Percentiles rank a stretch among this genome's conserved stretches.
These are phyloP conservation scores for Quercus tomentella DNA, from an alignment of 331 rosid genomes.

Conservation along the genomic window DNA sequence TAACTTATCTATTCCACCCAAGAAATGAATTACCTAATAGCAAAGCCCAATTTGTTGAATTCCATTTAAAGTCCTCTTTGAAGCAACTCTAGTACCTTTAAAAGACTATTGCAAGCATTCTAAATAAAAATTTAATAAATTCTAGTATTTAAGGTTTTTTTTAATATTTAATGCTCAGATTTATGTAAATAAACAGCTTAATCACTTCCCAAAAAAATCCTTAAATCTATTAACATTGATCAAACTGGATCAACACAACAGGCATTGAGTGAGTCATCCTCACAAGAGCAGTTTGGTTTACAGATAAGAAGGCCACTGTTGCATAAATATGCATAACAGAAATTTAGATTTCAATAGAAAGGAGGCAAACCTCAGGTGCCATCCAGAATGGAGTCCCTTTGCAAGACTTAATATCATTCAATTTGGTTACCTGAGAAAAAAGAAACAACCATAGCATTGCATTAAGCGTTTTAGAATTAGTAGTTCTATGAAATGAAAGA, in stretches of 20 bases:
- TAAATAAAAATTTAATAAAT: not conserved
- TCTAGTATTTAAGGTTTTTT: not conserved
- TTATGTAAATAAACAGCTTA: not conserved
- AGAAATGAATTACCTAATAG: not conserved
- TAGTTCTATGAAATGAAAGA: not conserved
- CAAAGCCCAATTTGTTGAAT: not conserved
- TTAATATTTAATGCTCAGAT: not conserved
- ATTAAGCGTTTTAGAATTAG: conserved; percentile 1
- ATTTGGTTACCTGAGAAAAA: conserved; percentile 46
- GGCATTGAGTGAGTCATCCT: not conserved
- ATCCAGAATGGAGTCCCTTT: conserved; percentile 84
- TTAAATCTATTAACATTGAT: not conserved
- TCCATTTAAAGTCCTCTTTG: not conserved
- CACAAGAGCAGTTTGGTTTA: not conserved
- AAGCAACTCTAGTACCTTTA: too few species aligned
- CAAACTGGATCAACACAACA: not conserved
- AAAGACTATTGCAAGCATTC: not conserved
- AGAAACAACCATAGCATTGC: conserved; percentile 10
- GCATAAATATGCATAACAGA: not conserved
- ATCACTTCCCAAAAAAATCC: not conserved
- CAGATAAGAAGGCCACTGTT: not conserved
- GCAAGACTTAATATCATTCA: conserved; percentile 59
- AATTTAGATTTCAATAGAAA: not conserved
- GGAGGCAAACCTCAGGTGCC: conserved; percentile 73
- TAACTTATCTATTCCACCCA: not conserved